Conservation (phyloP, 2,329 filamentous ascomycete genomes). For the Botrytis medusae region DNA sequence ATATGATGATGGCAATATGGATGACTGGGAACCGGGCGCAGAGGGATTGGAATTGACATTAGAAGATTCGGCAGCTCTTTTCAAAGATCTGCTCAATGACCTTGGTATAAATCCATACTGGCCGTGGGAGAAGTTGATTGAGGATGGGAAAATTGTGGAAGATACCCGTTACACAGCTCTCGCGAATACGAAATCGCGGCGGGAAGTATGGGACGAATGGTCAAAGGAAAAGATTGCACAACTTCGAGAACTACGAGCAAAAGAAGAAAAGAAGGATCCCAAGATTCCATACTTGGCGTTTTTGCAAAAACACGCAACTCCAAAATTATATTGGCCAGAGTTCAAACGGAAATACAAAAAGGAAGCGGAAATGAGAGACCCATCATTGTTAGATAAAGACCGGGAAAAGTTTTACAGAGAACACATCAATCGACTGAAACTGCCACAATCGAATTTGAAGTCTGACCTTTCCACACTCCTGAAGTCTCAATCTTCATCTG, state of each 20-base stretch:
- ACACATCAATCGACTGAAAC: slow-evolving; percentile 64
- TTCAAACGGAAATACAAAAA: slow-evolving; percentile 90
- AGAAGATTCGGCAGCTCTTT: slow-evolving; percentile 74
- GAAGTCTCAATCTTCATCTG: slow-evolving; percentile 56
- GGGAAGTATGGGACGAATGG: slow-evolving; percentile 84
- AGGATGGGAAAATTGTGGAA: slow-evolving; percentile 77
- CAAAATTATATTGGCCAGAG: slow-evolving; percentile 96
- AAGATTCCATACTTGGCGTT: slow-evolving; percentile 79
- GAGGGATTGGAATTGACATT: slow-evolving; percentile 70
- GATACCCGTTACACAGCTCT: slow-evolving; percentile 86
- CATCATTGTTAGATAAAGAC: slow-evolving; percentile 70
- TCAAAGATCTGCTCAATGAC: slow-evolving; percentile 84
- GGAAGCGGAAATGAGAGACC: slow-evolving; percentile 76
- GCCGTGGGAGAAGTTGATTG: slow-evolving; percentile 86
- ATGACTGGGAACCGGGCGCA: slow-evolving; percentile 67
- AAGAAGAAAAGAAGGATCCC: slow-evolving; percentile 79
- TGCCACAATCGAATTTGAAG: slow-evolving; percentile 65
- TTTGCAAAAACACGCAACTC: slow-evolving; percentile 76
- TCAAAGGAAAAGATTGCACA: slow-evolving; percentile 71
- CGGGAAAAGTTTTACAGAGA: slow-evolving; percentile 79
- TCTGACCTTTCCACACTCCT: slow-evolving; percentile 67
- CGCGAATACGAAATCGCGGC: slow-evolving; percentile 75
- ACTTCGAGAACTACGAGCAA: slow-evolving; percentile 70
- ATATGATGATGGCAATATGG: slow-evolving; percentile 64
- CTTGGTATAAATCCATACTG: slow-evolving; percentile 80